These are phyloP conservation scores for Ajuga chamaepitys DNA, from an alignment of 257 asterid genomes.

Conservation along the genomic window DNA sequence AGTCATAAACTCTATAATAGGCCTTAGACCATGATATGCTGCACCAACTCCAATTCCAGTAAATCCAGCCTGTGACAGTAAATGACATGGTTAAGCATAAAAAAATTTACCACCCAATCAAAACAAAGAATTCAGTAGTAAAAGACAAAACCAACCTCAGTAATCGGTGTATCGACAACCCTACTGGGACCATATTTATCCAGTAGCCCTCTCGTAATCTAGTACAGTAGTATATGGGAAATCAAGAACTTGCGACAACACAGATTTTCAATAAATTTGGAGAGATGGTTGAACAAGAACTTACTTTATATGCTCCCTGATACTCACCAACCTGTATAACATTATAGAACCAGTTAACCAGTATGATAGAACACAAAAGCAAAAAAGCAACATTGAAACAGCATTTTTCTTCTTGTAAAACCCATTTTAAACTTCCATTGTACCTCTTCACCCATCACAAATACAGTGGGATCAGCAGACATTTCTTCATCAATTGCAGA, in stretches of 20 bases:
- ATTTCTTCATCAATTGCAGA: conserved; percentile 96
- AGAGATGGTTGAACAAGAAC: conserved; percentile 9
- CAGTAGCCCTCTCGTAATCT: conserved; percentile 87
- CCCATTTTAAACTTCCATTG: background rate
- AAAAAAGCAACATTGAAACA: background rate
- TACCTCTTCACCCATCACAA: conserved; percentile 98
- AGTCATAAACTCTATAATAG: conserved; percentile 90
- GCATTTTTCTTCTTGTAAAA: background rate
- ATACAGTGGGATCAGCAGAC: conserved; percentile 93
- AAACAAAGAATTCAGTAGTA: background rate
- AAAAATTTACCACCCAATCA: background rate
- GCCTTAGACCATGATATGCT: conserved; percentile 88
- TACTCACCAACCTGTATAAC: conserved; percentile 86
- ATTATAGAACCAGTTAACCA: conserved; percentile 14
- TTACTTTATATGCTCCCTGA: conserved; percentile 97
- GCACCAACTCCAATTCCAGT: conserved; percentile 96
- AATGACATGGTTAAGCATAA: conserved; percentile 7
- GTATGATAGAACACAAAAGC: background rate
- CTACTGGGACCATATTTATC: conserved; percentile 90
- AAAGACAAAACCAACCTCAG: conserved; percentile 59
- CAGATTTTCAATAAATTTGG: background rate
- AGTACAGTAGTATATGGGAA: background rate
- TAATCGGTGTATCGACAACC: conserved; percentile 88
- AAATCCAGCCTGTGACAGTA: conserved; percentile 72
- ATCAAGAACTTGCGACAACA: conserved; percentile 4